Evolutionary conservation across 2,329 filamentous ascomycete species (phyloP), one percentile per base, ranked within the genome.

Genomic region (Exophiala sp.): DNA sequence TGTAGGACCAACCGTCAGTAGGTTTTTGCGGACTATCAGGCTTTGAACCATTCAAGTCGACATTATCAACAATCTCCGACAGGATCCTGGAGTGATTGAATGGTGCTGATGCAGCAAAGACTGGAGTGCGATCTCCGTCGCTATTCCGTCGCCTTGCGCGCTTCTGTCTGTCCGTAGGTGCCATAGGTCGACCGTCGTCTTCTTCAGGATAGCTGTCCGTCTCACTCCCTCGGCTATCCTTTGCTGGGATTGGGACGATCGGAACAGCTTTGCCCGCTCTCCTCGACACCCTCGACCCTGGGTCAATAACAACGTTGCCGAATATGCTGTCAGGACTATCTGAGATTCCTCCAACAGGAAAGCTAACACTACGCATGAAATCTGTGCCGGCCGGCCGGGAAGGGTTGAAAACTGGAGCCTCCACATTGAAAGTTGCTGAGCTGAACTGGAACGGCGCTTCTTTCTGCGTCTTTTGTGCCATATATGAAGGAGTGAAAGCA

Each of bases 261-360:
- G 89, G 86, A 47, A 95, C 79, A 8, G 88, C 88, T 69, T 93
- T 96, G 3, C 83, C 60, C 81, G 82, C 68, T 86, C 88, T 52
- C 45, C 56, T 57, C 0, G 70, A 66, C 5, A 83, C 78, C 61
- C 85, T 85, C 22, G 80, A 70, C 43, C 81, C 76, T 18, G 87
- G 82, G 11, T 77, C 74, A 24, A 75, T 67, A 47, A 74, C 78
- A 58, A 90, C 83, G 35, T 82, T 82, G 42, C 81, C 77, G 64
- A 89, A 88, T 59, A 89, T 86, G 45, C 68, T 73, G 19, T 46
- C 52, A 9, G 48, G 10, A 21, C 41, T 30, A 18, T 50, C 58
- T 16, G 56, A 49, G 14, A 43, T 48, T 21, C 55, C 55, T 39
- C 61, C 56, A 30, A 58, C 53, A 18, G 59, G 55, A 11, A 62